A percentile compares a stretch with the other conserved stretches of the same genome.
These are phyloP conservation scores for Aspergillus campestris DNA, from an alignment of 495 filamentous ascomycete genomes.

Conservation along the genomic window DNA sequence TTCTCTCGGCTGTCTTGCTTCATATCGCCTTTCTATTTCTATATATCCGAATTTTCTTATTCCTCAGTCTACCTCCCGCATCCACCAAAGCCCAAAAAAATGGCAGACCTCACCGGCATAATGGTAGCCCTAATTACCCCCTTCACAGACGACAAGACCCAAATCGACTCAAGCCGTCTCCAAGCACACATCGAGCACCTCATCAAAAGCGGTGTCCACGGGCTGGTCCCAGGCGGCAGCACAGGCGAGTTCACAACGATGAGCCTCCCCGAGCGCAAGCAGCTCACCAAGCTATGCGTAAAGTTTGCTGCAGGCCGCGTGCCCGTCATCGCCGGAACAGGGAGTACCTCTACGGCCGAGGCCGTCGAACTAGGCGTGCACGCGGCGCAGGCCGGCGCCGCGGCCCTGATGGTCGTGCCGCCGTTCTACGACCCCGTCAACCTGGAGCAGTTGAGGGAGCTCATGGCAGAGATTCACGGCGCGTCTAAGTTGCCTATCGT, in stretches of 20 bases:
- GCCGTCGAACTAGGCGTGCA: constrained; percentile 28
- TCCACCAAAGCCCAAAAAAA: constrained; percentile 4
- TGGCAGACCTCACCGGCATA: constrained; percentile 21
- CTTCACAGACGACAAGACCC: constrained; percentile 25
- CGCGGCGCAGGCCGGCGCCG: constrained; percentile 22
- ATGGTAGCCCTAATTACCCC: constrained; percentile 33
- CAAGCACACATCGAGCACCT: constrained; percentile 30
- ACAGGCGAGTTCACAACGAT: constrained; percentile 33
- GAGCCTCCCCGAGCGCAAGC: constrained; percentile 25
- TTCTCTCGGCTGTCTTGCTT: no score
- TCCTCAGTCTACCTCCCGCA: not conserved
- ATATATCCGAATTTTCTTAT: not conserved
- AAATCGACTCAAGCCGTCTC: constrained; percentile 24
- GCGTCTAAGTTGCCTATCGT: constrained; percentile 22
- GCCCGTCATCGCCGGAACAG: constrained; percentile 27
- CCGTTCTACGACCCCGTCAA: constrained; percentile 32
- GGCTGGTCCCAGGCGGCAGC: constrained; percentile 32
- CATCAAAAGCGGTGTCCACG: constrained; percentile 25
- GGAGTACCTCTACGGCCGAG: constrained; percentile 19
- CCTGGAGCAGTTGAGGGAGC: constrained; percentile 21
- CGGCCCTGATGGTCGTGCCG: constrained; percentile 30
- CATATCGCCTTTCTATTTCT: no score
- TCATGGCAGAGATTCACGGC: constrained; percentile 21
- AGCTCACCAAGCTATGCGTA: constrained; percentile 29
- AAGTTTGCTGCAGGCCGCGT: constrained; percentile 27